Evolutionary conservation across 169 alveolate genomes (phyloP), one percentile per base, ranked within the genome.

Genomic region (Plasmodium cynomolgi): DNA sequence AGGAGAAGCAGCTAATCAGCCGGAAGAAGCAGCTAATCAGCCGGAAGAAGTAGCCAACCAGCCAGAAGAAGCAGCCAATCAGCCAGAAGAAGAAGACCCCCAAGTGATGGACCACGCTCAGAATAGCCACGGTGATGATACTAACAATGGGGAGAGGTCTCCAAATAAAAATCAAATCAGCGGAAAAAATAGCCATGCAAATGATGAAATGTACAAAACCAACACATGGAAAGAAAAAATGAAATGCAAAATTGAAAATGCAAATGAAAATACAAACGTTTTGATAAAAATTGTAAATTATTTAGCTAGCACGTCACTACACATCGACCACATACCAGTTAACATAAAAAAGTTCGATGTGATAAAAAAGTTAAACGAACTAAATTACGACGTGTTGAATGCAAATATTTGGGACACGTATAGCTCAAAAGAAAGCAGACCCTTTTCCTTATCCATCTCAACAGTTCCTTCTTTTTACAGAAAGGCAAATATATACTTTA

Each of bases 201-300:
- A 41, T 29, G 86, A 80, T 3, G 50, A 90, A 1, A 20, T 90
- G 29, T 90, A 90, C 20, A 58, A 29, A 13, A 23, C 77, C 0
- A n/a, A 90, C 73, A 20, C 54, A 26, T 90, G 94, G 94, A 90
- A 90, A 23, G 94, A 90, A 41, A 90, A 90, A 80, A 90, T 90
- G 68, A 90, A 90, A 90, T 90, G 88, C 47, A 90, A 90, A 80
- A 90, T 90, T 50, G 91, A 90, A 20, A 80, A 90, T 62, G 50
- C 82, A 73, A 90, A 62, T 90, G 94, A 90, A 23, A 73, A 85
- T 74, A 71, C 74, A 7, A 90, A 90, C 54, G 73, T 90, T 15
- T 80, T 90, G 47, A 80, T 79, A 29, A 90, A 90, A 41, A 80
- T 90, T 34, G 72, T 90, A 62, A 90, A 80, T 13, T 90, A 90